Evolutionary conservation across 495 filamentous ascomycete species (phyloP).

Genomic region (Cetradonia linearis): DNA sequence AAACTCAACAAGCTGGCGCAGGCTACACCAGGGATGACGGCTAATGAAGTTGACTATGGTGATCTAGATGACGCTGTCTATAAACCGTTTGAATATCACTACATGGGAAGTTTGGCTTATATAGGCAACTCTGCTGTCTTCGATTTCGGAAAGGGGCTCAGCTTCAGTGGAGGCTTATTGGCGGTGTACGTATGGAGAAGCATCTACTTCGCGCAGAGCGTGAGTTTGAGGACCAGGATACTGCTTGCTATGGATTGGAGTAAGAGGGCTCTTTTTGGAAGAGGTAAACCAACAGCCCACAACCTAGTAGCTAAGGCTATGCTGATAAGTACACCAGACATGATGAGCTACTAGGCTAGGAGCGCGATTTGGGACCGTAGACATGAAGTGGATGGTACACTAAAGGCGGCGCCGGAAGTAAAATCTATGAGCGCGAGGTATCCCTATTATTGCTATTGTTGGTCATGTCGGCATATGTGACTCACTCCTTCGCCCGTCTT

Average conservation of each 20-base stretch:
- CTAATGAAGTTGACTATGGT: slow-evolving; percentile 76
- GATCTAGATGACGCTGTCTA: slow-evolving; percentile 89
- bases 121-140: slow-evolving; percentile 95
- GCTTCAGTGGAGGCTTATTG: slow-evolving; percentile 72
- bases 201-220: slow-evolving; percentile 96
- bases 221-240: slow-evolving; percentile 79
- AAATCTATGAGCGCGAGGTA: neutral
- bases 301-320: neutral
- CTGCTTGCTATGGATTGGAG: slow-evolving; percentile 97
- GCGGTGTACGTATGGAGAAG: slow-evolving; percentile 95
- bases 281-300: slow-evolving; percentile 52
- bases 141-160: slow-evolving; percentile 64
- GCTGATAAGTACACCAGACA: slow-evolving; percentile 22
- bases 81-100: slow-evolving; percentile 90
- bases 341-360: slow-evolving; percentile 31
- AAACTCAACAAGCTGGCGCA: slow-evolving; percentile 91
- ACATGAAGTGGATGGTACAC: neutral
- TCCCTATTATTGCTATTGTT: neutral
- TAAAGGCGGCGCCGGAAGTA: neutral
- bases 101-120: slow-evolving; percentile 88
- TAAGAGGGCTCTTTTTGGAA: slow-evolving; percentile 88
- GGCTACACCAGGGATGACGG: slow-evolving; percentile 60
- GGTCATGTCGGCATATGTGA: neutral
- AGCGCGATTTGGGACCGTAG: neutral
- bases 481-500: no score